phyloP scores from a whole-genome alignment of 2,329 filamentous ascomycete genomes.

The Simplicillium sp. region DNA sequence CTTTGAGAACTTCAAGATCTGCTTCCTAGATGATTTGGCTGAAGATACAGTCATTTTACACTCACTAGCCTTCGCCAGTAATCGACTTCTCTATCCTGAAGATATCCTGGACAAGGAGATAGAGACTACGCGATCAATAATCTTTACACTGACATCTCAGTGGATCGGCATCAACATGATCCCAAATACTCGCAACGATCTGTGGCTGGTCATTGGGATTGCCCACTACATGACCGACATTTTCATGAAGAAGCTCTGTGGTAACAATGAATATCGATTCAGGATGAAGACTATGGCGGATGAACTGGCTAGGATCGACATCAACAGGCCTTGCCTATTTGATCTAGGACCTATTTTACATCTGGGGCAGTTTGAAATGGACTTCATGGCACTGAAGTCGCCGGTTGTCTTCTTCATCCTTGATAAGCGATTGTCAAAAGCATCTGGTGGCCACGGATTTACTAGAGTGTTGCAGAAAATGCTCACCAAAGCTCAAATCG shows the following conservation, averaged over 20 bases:
- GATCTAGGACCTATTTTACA: conserved; percentile 70
- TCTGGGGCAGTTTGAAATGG: conserved; percentile 74
- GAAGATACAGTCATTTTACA: conserved; percentile 68
- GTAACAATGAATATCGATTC: conserved; percentile 90
- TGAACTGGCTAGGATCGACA: conserved; percentile 69
- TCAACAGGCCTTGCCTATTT: conserved; percentile 71
- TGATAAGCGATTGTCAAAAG: conserved; percentile 83
- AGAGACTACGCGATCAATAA: conserved; percentile 68
- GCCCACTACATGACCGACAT: conserved; percentile 93
- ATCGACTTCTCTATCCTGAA: conserved; percentile 72
- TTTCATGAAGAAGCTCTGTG: conserved; percentile 83
- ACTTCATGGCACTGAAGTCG: conserved; percentile 87
- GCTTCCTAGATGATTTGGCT: conserved; percentile 84
- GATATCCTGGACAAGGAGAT: conserved; percentile 80
- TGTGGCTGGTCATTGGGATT: conserved; percentile 83
- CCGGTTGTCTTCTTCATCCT: conserved; percentile 88
- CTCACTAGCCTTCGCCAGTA: conserved; percentile 81
- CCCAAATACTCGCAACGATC: conserved; percentile 68
- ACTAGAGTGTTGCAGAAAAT: conserved; percentile 79
- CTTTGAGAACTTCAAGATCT: conserved; percentile 84
- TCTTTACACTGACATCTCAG: conserved; percentile 79
- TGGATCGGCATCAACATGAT: conserved; percentile 94
- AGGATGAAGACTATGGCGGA: conserved; percentile 81
- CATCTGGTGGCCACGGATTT: conserved; percentile 70
- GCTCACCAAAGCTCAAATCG: conserved; percentile 73